Evolutionary conservation across 768 basidiomycete species (phyloP), one percentile per base, ranked within the genome.

Genomic region (Termitomyces sp.): DNA sequence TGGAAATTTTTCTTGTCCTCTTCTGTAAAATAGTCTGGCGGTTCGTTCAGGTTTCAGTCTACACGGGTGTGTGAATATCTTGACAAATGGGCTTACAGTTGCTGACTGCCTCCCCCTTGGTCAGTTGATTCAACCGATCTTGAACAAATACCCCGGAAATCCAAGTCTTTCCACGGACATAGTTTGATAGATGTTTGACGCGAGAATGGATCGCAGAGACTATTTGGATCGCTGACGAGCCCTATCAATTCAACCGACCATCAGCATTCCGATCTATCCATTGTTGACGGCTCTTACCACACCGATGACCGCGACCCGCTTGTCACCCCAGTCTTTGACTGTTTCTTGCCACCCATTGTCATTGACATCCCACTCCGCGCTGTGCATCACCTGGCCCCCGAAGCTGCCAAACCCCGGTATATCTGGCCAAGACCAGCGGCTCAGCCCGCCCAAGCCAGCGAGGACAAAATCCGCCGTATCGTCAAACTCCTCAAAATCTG

Each of bases 381-480:
- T 82, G 60, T 90, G 87, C 1, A 84, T 67, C 14, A 86, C 65
- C 48, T 69, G 73, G 4, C 87, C 87, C 57, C 76, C 69, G 67
- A 83, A 88, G 8, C 66, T 70, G 15, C 80, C 67, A 28, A 87
- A 64, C 3, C 84, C 85, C 9, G 71, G 65, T 43, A 88, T 85
- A 43, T 83, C 77, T 2, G 87, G 87, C 87, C 84, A 87, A 26
- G 75, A 71, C 84, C 84, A 87, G 7, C 80, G 67, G 47, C 79
- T 82, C 44, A 85, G 64, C 11, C 59, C 59, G 4, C 84, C 84
- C 19, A 78, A 65, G n/a, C 76, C 78, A 14, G 77, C 78, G 48
- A 88, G 74, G 35, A 87, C 70, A 0, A 86, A 70, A 56, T 87
- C 84, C 2, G 77, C 78, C 0, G 64, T 71, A 58, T 85, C 83